Evolutionary conservation across 495 filamentous ascomycete genomes (phyloP), one percentile per base, ranked within the genome.

Genomic region (Hypoxylon fragiforme): DNA sequence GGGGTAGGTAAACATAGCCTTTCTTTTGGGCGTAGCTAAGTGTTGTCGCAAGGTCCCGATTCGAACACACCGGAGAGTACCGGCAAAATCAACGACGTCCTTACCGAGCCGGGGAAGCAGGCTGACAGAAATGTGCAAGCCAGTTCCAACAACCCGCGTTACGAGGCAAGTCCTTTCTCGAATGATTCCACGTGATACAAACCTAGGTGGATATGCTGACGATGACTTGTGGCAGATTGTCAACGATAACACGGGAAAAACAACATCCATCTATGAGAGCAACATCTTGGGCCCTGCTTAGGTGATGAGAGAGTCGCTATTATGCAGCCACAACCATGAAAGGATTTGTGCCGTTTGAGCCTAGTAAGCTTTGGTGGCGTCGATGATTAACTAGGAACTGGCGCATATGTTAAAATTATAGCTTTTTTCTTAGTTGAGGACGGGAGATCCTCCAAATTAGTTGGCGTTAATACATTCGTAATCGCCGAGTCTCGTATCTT

Each of bases 241-340:
- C 28, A 73, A 73, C 18, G 32, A 57, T 13, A 74, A 73, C 38
- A 74, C 71, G 0, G 69, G 69, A 15, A 74, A 70, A 54, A 63
- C 50, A 11, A 67, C 65, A 3, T 55, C 69, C 19, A 51, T 74
- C 9, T 68, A 70, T n/a, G 67, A 74, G 51, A 41, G 18, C 12
- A 74, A 68, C 38, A 74, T 74, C 22, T 21, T 74, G 30, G 67
- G 72, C 5, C 18, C 19, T 2, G 45, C 60, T 21, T 42, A 63
- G 30, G 21, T 26, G 24, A 28, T 28, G 24, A 9, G n/a, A n/a
- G n/a, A n/a, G n/a, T n/a, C n/a, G n/a, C n/a, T n/a, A n/a, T n/a
- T n/a, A n/a, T n/a, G n/a, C n/a, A n/a, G n/a, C n/a, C n/a, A n/a
- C n/a, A n/a, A n/a, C n/a, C n/a, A n/a, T n/a, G n/a, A n/a, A n/a